Conservation (phyloP, 441 rosid genomes). For the Omphalea diandra region DNA sequence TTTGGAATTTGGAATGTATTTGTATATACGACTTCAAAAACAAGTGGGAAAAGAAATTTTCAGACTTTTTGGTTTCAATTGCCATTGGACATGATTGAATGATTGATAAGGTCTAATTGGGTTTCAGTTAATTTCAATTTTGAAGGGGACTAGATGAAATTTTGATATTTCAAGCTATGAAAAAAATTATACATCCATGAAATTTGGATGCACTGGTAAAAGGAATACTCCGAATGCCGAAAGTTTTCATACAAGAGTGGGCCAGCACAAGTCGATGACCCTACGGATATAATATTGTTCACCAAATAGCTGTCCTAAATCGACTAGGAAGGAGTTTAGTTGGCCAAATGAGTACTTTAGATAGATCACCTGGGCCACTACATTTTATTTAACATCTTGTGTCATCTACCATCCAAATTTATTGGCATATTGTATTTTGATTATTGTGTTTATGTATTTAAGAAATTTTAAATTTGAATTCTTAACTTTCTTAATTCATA, state of each 20-base stretch:
- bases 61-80: not conserved
- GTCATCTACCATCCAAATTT: constrained; percentile 1
- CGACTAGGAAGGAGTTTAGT: constrained; percentile 11
- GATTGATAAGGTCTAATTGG: not conserved
- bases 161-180: too few species aligned
- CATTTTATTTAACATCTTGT: not conserved
- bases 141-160: not conserved
- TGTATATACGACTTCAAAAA: constrained; percentile 28
- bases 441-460: too few species aligned
- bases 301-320: constrained; percentile 20
- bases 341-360: constrained; percentile 10
- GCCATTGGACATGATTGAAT: not conserved
- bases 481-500: too few species aligned
- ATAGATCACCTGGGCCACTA: constrained; percentile 6
- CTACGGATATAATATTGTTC: not conserved
- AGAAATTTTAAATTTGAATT: too few species aligned
- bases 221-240: not conserved
- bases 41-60: not conserved
- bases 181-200: too few species aligned
- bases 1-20: constrained; percentile 16
- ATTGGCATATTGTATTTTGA: not conserved
- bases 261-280: not conserved
- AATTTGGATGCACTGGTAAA: not conserved
- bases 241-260: not conserved
- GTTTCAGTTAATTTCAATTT: not conserved